phyloP scores from a whole-genome alignment of 306 rosid genomes.

The Quillaja saponaria region DNA sequence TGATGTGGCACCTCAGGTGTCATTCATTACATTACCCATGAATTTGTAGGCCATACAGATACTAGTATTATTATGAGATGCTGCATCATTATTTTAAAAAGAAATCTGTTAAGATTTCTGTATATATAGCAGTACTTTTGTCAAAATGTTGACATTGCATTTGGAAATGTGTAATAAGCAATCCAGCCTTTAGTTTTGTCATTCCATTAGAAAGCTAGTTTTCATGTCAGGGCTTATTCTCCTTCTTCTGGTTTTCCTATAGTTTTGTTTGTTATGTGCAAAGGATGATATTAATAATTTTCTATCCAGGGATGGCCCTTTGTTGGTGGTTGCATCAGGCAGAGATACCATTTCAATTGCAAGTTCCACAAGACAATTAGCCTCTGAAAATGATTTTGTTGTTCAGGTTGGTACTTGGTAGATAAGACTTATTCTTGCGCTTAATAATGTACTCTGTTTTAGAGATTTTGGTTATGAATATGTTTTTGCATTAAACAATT shows the following conservation, averaged over 20 bases:
- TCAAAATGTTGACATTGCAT: too few species aligned
- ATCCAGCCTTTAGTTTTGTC: too few species aligned
- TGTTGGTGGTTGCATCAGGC: slow-evolving; percentile 89
- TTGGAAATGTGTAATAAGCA: too few species aligned
- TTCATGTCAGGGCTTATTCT: background rate
- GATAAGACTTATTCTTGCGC: background rate
- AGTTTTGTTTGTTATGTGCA: slow-evolving; percentile 17
- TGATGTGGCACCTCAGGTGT: too few species aligned
- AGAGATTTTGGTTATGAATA: background rate
- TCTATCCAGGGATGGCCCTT: slow-evolving; percentile 80
- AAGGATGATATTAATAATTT: slow-evolving; percentile 25
- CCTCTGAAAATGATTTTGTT: slow-evolving; percentile 75
- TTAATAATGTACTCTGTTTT: slow-evolving; percentile 20
- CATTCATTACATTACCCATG: too few species aligned
- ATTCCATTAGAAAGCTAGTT: slow-evolving; percentile 10
- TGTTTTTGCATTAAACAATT: slow-evolving; percentile 21
- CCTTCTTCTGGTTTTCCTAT: slow-evolving; percentile 2
- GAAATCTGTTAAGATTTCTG: too few species aligned
- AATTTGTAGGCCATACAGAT: too few species aligned
- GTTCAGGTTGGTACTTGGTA: slow-evolving; percentile 78
- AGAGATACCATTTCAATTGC: slow-evolving; percentile 83
- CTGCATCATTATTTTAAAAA: too few species aligned
- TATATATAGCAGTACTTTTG: too few species aligned
- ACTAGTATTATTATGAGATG: too few species aligned
- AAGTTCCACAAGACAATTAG: slow-evolving; percentile 74